phyloP scores from a whole-genome alignment of 2,329 filamentous ascomycete genomes.

The Lecanosticta acicola region DNA sequence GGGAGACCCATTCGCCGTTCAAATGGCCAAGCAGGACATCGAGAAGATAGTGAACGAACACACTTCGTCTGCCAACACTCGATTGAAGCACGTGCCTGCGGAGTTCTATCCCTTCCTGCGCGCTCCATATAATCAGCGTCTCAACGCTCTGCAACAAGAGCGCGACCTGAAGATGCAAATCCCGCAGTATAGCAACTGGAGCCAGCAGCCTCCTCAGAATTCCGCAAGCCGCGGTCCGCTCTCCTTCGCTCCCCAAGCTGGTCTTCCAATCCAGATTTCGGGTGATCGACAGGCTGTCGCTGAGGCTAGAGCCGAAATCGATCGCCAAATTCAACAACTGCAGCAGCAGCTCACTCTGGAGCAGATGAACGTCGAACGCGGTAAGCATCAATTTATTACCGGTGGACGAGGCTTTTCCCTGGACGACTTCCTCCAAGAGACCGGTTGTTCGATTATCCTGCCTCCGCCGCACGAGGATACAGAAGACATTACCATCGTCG shows the following conservation, averaged over 20 bases:
- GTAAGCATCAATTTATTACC: constrained; percentile 90
- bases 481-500: constrained; percentile 78
- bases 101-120: constrained; percentile 96
- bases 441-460: constrained; percentile 81
- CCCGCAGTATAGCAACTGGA: constrained; percentile 73
- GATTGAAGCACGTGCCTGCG: constrained; percentile 75
- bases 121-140: constrained; percentile 64
- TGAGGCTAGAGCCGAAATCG: constrained; percentile 72
- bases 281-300: constrained; percentile 81
- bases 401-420: constrained; percentile 73
- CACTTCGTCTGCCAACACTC: constrained; percentile 72
- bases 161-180: constrained; percentile 77
- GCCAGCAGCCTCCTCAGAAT: constrained; percentile 57
- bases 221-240: constrained; percentile 60
- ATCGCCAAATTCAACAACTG: constrained; percentile 70
- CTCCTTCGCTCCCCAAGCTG: constrained; percentile 63
- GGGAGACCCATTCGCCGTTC: constrained; percentile 82
- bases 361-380: constrained; percentile 74
- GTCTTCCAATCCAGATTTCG: constrained; percentile 75
- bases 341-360: constrained; percentile 69
- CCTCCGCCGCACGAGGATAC: constrained; percentile 71
- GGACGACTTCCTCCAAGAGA: constrained; percentile 82
- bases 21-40: constrained; percentile 77
- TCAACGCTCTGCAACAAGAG: constrained; percentile 63
- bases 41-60: constrained; percentile 82